These are phyloP conservation scores for Tephrocybe rancida DNA, from an alignment of 768 basidiomycete species.

Conservation along the genomic window DNA sequence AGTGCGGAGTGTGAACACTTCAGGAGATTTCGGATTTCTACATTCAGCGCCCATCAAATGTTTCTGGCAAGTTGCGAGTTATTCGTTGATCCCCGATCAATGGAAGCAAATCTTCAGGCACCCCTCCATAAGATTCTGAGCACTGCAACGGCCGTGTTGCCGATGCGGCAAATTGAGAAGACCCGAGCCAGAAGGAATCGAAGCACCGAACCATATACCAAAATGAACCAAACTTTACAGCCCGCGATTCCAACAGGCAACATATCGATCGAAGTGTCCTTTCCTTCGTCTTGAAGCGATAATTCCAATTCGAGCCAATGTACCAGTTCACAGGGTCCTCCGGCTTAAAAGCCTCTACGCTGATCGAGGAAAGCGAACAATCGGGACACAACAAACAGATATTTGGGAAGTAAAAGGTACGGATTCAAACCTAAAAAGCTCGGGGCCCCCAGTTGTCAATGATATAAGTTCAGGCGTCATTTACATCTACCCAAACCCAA, in stretches of 20 bases:
- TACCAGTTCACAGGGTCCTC: constrained; percentile 37
- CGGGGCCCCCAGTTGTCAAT: constrained; percentile 26
- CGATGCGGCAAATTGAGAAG: constrained; percentile 18
- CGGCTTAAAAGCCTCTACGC: constrained; percentile 35
- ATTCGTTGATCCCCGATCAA: constrained; percentile 67
- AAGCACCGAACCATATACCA: constrained; percentile 25
- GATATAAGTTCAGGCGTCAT: constrained; percentile 42
- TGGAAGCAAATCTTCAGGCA: constrained; percentile 41
- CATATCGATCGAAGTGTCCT: constrained; percentile 11
- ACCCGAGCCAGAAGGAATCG: constrained; percentile 17
- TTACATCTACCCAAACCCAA: constrained; percentile 49
- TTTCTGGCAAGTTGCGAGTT: constrained; percentile 36
- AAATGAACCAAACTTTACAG: constrained; percentile 1
- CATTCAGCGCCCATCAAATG: constrained; percentile 16
- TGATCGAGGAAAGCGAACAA: constrained; percentile 53
- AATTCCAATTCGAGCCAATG: constrained; percentile 23
- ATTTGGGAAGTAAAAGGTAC: constrained; percentile 33
- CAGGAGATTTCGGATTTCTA: neutral
- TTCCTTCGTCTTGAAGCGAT: constrained; percentile 2
- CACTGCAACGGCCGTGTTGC: constrained; percentile 34
- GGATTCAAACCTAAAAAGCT: constrained; percentile 33
- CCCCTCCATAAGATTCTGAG: constrained; percentile 20
- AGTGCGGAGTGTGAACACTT: constrained; percentile 18
- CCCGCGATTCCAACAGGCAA: constrained; percentile 8
- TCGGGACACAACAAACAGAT: constrained; percentile 45